Conservation (phyloP, 169 alveolate genomes). For the Plasmodium malariae region DNA sequence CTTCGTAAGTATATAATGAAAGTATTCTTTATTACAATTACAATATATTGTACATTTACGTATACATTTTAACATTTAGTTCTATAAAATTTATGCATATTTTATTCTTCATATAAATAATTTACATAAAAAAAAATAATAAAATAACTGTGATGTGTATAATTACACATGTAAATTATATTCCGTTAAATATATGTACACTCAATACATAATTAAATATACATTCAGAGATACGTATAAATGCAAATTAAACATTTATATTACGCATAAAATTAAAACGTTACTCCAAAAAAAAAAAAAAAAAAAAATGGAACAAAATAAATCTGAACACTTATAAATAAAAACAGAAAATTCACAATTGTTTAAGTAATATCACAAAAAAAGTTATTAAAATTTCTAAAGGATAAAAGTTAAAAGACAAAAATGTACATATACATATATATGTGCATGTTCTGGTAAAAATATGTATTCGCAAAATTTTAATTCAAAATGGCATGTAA, state of each 20-base stretch:
- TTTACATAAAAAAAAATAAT: too few species aligned
- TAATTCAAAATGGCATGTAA: too few species aligned
- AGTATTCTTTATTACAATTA: not conserved
- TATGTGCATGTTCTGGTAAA: too few species aligned
- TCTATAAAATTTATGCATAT: not conserved
- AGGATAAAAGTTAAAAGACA: not conserved
- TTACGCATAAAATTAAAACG: too few species aligned
- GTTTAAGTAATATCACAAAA: not conserved
- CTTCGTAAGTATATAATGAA: not conserved
- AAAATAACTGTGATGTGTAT: not conserved
- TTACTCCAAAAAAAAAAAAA: not conserved
- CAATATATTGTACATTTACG: not conserved
- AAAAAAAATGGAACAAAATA: slow-evolving; percentile 1
- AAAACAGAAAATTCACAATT: not conserved
- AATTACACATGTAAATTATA: not conserved
- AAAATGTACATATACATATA: not conserved
- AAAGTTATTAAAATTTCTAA: not conserved
- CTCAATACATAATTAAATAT: too few species aligned
- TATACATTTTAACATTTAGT: not conserved
- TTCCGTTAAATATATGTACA: not conserved
- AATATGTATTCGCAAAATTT: too few species aligned
- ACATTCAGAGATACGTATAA: not conserved
- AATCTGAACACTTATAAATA: not conserved
- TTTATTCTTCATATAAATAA: too few species aligned
- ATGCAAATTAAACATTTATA: not conserved